Evolutionary conservation across 257 asterid species (phyloP).

Genomic region (Oldenlandia corymbosa): DNA sequence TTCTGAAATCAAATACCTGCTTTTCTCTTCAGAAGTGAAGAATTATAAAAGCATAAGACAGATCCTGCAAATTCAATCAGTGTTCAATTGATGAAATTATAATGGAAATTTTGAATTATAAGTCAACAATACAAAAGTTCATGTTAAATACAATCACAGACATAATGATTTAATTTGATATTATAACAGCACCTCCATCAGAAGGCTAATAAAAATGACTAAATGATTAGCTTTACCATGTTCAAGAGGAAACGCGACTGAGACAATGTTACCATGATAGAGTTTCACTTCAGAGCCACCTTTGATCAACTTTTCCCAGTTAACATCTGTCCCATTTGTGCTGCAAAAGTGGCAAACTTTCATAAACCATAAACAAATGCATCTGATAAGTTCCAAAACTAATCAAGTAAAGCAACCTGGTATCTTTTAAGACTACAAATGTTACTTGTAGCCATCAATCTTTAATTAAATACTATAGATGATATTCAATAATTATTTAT

Average conservation of each 20-base stretch:
- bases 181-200: not conserved
- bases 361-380: conserved; percentile 26
- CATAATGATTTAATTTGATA: not conserved
- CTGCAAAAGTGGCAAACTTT: conserved; percentile 45
- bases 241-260: conserved; percentile 75
- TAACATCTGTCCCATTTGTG: conserved; percentile 91
- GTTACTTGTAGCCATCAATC: no score
- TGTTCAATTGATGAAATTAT: not conserved
- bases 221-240: conserved; percentile 63
- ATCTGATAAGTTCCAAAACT: conserved; percentile 13
- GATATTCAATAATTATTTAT: no score
- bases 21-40: conserved; percentile 67
- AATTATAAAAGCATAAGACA: conserved; percentile 82
- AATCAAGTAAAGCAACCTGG: conserved; percentile 56
- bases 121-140: not conserved
- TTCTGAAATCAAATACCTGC: conserved; percentile 48
- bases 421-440: conserved; percentile 74
- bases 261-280: conserved; percentile 84
- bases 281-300: conserved; percentile 62
- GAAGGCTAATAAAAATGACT: conserved; percentile 1
- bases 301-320: conserved; percentile 75
- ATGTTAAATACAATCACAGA: not conserved
- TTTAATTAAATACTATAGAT: no score
- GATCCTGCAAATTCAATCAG: conserved; percentile 43
- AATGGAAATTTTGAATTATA: not conserved